Evolutionary conservation across 225 moss, liverwort and hornwort genomes (phyloP).

Genomic region (Bryoerythrophyllum caledonicum): DNA sequence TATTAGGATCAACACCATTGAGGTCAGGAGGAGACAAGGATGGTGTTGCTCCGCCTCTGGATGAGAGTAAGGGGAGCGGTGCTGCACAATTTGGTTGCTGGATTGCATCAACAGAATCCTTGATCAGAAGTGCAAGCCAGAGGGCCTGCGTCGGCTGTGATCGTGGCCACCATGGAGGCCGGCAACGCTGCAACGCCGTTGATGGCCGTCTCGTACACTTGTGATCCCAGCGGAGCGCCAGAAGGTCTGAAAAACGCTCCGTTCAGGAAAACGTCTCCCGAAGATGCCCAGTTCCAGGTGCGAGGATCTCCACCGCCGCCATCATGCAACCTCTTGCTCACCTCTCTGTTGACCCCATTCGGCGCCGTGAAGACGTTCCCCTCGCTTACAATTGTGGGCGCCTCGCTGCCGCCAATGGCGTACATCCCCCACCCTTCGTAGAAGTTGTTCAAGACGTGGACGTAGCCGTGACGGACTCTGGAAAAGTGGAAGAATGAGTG

Average conservation of each 20-base stretch:
- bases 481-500: background rate
- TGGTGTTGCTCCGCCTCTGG: no score
- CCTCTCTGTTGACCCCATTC: constrained; percentile 44
- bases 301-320: constrained; percentile 26
- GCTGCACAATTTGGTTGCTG: background rate
- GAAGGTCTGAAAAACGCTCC: constrained; percentile 48
- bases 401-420: constrained; percentile 54
- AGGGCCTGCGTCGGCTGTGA: constrained; percentile 44
- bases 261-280: constrained; percentile 38
- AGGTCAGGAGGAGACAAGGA: no score
- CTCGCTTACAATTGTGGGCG: constrained; percentile 46
- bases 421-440: constrained; percentile 62
- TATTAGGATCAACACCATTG: no score
- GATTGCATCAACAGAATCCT: no score
- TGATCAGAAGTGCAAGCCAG: constrained; percentile 26
- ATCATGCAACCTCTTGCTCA: constrained; percentile 39
- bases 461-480: constrained; percentile 46
- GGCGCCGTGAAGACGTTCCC: constrained; percentile 52
- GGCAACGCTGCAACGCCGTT: constrained; percentile 30
- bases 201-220: constrained; percentile 22
- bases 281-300: constrained; percentile 51
- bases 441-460: constrained; percentile 49
- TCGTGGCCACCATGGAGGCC: constrained; percentile 30
- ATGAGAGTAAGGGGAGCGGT: background rate
- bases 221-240: constrained; percentile 32